Evolutionary conservation across 1,284 basidiomycete species (phyloP), one percentile per base, ranked within the genome.

Genomic region (Austroboletus novae-zelandiae): DNA sequence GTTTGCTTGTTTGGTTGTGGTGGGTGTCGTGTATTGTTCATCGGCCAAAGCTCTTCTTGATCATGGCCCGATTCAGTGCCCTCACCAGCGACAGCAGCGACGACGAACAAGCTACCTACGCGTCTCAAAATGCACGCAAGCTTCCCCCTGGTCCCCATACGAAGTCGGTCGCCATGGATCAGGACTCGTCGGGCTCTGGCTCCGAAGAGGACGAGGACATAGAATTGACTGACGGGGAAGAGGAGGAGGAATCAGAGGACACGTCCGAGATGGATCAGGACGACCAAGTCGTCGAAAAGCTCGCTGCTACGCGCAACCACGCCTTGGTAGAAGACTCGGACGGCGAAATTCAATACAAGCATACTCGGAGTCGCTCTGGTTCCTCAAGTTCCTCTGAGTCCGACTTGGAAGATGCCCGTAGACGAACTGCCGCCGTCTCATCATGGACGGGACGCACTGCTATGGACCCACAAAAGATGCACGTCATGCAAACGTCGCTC

Each of bases 401-500:
- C 67, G 37, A 75, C 71, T 27, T 70, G 69, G 54, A 57, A 43
- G 43, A 15, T 36, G 45, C 34, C 27, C 59, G 32, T 14, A 47
- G 41, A 51, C 59, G 53, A n/a, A 61, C 68, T 40, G 56, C 66
- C 5, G 60, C 57, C 5, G 57, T 70, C 17, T 75, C 78, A 50
- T 79, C 86, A 36, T 86, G 87, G 83, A 79, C 84, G 6, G 76
- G 84, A 50, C 81, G 80, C 47, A 68, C 89, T 32, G 87, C 88
- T 6, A 72, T 91, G 13, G 89, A 94, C 64, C 77, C 86, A 40
- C 86, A 88, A 66, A 89, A 86, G 67, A 81, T 95, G 74, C 87
- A 91, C 60, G 89, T 94, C 50, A 96, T 96, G 94, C 94, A 96
- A 64, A 82, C 88, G 0, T 87, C 89, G 23, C 74, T 95, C 50